phyloP scores from a whole-genome alignment of 2,329 filamentous ascomycete genomes.

The Colletotrichum brevisporum region DNA sequence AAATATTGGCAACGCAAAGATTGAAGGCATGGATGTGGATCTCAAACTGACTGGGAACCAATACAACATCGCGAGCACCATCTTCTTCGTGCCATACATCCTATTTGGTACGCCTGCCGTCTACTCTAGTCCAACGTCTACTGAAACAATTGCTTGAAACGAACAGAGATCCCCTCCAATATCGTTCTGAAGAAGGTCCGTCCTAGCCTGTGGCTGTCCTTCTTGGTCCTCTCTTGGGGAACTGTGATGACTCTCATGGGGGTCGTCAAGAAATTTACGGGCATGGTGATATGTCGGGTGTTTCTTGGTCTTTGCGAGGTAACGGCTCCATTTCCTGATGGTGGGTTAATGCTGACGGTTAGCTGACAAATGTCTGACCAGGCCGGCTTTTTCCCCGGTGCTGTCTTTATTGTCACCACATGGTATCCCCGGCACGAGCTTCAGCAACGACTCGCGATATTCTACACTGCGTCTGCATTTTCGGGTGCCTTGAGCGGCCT shows the following conservation, averaged over 20 bases:
- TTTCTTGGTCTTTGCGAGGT: constrained; percentile 12
- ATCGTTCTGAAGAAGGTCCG: constrained; percentile 72
- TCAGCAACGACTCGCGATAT: constrained; percentile 49
- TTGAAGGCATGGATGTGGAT: constrained; percentile 27
- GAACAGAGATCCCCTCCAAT: constrained; percentile 65
- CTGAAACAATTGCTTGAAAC: constrained; percentile 59
- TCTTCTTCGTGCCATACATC: constrained; percentile 65
- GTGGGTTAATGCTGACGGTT: background rate
- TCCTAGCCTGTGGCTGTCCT: constrained; percentile 55
- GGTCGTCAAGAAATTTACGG: constrained; percentile 43
- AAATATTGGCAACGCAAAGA: constrained; percentile 31
- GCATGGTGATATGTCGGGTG: constrained; percentile 40
- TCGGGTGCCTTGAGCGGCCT: constrained; percentile 62
- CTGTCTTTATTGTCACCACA: constrained; percentile 47
- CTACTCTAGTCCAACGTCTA: no score
- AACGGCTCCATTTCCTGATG: background rate
- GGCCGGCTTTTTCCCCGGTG: constrained; percentile 49
- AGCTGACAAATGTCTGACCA: constrained; percentile 2
- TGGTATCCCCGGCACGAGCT: constrained; percentile 51
- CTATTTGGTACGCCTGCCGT: constrained; percentile 61
- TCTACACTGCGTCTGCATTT: constrained; percentile 59
- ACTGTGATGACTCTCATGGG: constrained; percentile 44
- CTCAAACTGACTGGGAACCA: constrained; percentile 20
- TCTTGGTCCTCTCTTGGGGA: constrained; percentile 51
- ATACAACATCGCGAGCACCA: constrained; percentile 27